Evolutionary conservation across 1,284 basidiomycete genomes (phyloP), one percentile per base, ranked within the genome.

Genomic region (Cutaneotrichosporon cyanovorans): DNA sequence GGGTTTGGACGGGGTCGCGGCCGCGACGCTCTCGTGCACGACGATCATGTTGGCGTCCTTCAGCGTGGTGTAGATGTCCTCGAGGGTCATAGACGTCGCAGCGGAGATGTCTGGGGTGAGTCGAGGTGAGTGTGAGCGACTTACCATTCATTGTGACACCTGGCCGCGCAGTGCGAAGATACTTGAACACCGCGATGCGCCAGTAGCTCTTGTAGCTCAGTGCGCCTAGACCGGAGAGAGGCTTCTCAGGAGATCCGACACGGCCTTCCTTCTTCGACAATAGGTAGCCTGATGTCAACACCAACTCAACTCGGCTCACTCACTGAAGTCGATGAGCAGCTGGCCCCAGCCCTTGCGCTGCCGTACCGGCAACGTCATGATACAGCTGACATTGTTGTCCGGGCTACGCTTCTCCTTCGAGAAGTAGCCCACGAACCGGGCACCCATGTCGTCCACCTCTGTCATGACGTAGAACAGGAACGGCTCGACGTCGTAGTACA

Each of bases 391-490:
- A 72, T 99, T 99, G 71, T 87, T 90, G 65, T 93, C 87, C 43
- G 87, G 84, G 66, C 87, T 93, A 40, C 88, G 78, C 75, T 99
- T 99, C 78, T 99, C 95, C 72, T 99, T 99, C 71, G 87, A 91
- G 68, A 97, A 99, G 72, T 99, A 99, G 11, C 95, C 95, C 39
- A 99, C 87, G 65, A 98, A 98, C 40, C 87, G 85, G 21, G 89
- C 86, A 6, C 93, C 95, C 35, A 79, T 73, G 40, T 90, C 87
- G 73, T 96, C 88, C 48, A 81, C 78, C 69, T 96, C 87, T 3
- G 92, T 87, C 75, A 96, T 90, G 60, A 98, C 88, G 72, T 99
- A 99, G 74, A 98, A 99, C 25, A 99, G 79, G 76, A 99, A 99
- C 4, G 95, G 95, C 51, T 96, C 97, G 59, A 98, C 95, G 73